Evolutionary conservation across 2,329 filamentous ascomycete species (phyloP).

Genomic region (Colletotrichum sp.): DNA sequence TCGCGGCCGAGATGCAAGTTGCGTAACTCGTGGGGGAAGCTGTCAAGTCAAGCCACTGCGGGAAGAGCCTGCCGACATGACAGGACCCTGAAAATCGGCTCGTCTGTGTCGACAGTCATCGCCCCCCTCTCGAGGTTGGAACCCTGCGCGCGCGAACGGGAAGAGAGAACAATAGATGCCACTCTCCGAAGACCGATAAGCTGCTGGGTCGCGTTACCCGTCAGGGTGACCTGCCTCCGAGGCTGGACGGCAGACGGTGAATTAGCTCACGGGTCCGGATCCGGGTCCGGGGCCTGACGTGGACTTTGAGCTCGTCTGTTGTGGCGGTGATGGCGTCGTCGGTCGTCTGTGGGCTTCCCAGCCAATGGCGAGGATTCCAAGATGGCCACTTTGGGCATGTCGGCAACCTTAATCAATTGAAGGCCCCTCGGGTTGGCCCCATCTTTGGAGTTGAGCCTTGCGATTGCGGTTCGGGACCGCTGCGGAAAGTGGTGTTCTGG

Average conservation of each 20-base stretch:
- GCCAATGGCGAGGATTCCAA: neutral
- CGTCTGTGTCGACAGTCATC: neutral
- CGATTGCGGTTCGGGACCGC: neutral
- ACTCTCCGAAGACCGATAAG: neutral
- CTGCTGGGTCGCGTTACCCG: neutral
- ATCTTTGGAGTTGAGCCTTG: neutral
- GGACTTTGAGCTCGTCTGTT: slow-evolving; percentile 1
- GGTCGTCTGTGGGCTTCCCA: neutral
- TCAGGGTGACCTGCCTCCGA: neutral
- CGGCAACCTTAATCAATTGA: neutral
- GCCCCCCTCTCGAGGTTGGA: neutral
- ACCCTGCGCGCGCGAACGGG: neutral
- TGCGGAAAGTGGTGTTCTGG: neutral
- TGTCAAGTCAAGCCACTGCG: neutral
- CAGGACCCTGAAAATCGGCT: neutral
- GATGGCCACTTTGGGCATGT: neutral
- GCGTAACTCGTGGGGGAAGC: neutral
- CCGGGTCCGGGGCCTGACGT: neutral
- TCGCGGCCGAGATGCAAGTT: neutral
- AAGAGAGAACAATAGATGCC: neutral
- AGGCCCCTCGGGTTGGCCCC: neutral
- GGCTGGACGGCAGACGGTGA: neutral
- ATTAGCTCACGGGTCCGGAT: neutral
- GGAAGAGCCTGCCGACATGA: neutral
- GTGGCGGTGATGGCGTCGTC: slow-evolving; percentile 11